Conservation (phyloP, 1,284 basidiomycete species). For the Pyrrhoderma noxium region DNA sequence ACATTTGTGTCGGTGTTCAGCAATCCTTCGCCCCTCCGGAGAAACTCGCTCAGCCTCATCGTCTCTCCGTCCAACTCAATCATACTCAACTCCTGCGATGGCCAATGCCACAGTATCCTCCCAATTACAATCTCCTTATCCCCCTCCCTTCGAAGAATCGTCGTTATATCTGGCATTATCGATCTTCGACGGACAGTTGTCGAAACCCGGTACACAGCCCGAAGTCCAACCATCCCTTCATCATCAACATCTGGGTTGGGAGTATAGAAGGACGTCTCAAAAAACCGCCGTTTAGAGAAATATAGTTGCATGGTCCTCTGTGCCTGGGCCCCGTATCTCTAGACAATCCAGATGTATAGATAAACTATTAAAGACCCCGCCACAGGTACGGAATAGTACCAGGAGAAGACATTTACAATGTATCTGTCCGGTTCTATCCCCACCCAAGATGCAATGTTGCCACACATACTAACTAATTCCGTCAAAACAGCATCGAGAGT, state of each 20-base stretch:
- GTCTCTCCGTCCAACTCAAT: constrained; percentile 3
- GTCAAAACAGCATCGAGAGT: too few relatives aligned
- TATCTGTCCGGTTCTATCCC: too few relatives aligned
- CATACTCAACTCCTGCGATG: neutral
- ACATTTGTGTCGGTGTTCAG: constrained; percentile 3
- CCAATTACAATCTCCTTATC: neutral
- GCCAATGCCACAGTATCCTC: constrained; percentile 8
- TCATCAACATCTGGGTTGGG: neutral
- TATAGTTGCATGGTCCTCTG: constrained; percentile 6
- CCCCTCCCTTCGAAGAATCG: constrained; percentile 1
- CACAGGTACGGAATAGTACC: too few relatives aligned
- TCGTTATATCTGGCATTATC: constrained; percentile 6
- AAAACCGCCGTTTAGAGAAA: constrained; percentile 5
- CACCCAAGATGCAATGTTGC: too few relatives aligned
- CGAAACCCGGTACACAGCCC: constrained; percentile 5
- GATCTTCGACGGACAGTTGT: constrained; percentile 5
- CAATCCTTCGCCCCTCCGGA: constrained; percentile 1
- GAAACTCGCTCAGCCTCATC: constrained; percentile 1
- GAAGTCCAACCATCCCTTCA: neutral
- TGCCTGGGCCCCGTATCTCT: neutral
- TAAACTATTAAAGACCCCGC: too few relatives aligned
- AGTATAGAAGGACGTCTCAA: neutral
- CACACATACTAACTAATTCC: too few relatives aligned
- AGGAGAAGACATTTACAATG: too few relatives aligned
- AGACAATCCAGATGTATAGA: too few relatives aligned